Evolutionary conservation across 441 rosid genomes (phyloP).

Genomic region (Francoa sonchifolia): DNA sequence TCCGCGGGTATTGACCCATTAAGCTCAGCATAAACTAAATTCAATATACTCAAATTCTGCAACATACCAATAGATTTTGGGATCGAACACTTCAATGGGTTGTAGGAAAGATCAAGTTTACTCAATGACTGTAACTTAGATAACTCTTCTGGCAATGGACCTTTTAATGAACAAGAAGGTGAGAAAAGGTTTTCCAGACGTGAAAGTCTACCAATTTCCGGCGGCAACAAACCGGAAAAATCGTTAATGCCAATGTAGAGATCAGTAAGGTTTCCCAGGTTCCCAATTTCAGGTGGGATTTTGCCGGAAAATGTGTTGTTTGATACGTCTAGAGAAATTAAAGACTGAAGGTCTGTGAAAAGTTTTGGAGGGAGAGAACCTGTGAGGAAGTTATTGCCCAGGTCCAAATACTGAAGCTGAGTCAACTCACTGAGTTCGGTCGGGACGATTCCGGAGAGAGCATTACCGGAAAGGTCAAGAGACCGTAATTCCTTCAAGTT

Average conservation of each 20-base stretch:
- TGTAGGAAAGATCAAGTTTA: conserved; percentile 67
- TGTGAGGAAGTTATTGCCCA: conserved; percentile 45
- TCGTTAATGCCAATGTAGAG: conserved; percentile 63
- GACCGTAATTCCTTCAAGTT: conserved; percentile 26
- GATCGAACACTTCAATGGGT: conserved; percentile 59
- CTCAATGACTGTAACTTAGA: conserved; percentile 29
- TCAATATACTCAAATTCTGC: conserved; percentile 35
- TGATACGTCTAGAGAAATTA: conserved; percentile 53
- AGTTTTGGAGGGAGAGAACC: conserved; percentile 40
- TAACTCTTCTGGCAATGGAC: conserved; percentile 58
- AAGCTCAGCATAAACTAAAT: conserved; percentile 46
- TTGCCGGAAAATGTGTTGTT: conserved; percentile 57
- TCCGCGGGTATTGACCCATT: conserved; percentile 62
- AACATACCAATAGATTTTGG: conserved; percentile 54
- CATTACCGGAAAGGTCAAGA: conserved; percentile 55
- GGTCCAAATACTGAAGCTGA: conserved; percentile 40
- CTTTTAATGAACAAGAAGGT: conserved; percentile 43
- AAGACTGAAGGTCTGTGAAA: conserved; percentile 28
- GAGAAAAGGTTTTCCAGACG: conserved; percentile 39
- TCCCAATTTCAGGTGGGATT: conserved; percentile 51
- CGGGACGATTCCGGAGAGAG: conserved; percentile 38
- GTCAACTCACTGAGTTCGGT: conserved; percentile 32
- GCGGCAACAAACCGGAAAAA: conserved; percentile 55
- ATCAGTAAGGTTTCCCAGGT: conserved; percentile 38
- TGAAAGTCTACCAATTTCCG: conserved; percentile 50